phyloP scores from a whole-genome alignment of 768 basidiomycete species.

The Kwoniella sp. region DNA sequence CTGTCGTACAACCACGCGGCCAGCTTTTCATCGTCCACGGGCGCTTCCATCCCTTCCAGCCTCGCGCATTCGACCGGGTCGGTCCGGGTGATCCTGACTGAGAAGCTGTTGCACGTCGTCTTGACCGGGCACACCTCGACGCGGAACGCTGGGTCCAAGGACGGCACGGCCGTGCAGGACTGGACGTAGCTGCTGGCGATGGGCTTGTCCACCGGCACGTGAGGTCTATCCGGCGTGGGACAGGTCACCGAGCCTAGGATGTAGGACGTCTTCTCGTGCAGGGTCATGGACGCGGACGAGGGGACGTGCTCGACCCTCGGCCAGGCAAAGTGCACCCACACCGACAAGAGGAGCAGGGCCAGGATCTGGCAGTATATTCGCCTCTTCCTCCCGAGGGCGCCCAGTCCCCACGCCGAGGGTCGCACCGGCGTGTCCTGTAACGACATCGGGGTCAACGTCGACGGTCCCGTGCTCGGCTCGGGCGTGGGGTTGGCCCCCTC shows the following conservation, averaged over 20 bases:
- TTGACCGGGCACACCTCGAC: neutral
- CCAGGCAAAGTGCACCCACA: neutral
- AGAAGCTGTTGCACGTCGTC: constrained; percentile 1
- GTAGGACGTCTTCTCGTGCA: neutral
- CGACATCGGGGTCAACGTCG: no score
- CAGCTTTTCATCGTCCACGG: neutral
- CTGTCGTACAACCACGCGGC: neutral
- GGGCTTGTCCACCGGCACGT: neutral
- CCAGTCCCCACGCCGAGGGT: no score
- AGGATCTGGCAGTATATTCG: neutral
- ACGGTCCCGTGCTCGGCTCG: no score
- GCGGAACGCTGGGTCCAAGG: neutral
- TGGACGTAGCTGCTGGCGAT: neutral
- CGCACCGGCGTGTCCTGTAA: no score
- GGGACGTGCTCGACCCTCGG: neutral
- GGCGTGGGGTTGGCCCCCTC: no score
- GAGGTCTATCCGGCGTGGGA: neutral
- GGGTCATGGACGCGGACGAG: neutral
- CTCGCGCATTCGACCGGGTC: neutral
- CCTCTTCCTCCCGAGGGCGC: neutral
- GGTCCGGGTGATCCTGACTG: neutral
- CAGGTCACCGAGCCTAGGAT: neutral
- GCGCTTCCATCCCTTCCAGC: neutral
- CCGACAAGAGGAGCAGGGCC: neutral
- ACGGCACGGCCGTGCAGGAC: neutral